phyloP scores from a whole-genome alignment of 371 early-diverging fungal genomes.

The Mucor velutinosus region DNA sequence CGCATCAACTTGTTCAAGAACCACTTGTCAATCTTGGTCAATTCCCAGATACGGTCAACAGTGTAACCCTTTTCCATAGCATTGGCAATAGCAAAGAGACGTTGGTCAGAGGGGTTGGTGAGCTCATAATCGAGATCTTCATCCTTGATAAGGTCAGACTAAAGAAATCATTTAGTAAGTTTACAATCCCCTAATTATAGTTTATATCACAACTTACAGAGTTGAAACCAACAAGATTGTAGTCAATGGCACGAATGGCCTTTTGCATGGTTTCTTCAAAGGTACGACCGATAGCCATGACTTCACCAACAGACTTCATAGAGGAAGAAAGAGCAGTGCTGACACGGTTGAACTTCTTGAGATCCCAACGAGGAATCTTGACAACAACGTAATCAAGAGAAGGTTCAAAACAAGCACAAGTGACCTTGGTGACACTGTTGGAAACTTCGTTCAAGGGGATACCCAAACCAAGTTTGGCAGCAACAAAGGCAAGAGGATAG shows the following conservation, averaged over 20 bases:
- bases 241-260: constrained; percentile 94
- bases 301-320: constrained; percentile 97
- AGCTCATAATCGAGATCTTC: constrained; percentile 79
- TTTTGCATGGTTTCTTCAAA: constrained; percentile 97
- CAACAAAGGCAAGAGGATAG: constrained; percentile 96
- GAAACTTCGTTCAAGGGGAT: constrained; percentile 87
- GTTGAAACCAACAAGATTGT: constrained; percentile 82
- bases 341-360: constrained; percentile 93
- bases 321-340: constrained; percentile 83
- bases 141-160: constrained; percentile 15
- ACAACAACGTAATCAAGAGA: constrained; percentile 91
- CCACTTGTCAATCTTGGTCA: constrained; percentile 94
- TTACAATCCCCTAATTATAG: not conserved
- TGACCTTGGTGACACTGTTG: constrained; percentile 92
- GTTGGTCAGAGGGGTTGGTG: constrained; percentile 83
- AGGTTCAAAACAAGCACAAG: constrained; percentile 96
- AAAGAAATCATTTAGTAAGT: not conserved
- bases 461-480: constrained; percentile 93
- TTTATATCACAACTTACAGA: constrained; percentile 28
- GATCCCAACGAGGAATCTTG: constrained; percentile 97
- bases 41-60: constrained; percentile 83
- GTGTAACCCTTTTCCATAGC: constrained; percentile 84
- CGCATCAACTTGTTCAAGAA: constrained; percentile 90
- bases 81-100: constrained; percentile 92
- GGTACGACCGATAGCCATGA: constrained; percentile 94